A percentile compares a stretch with the other conserved stretches of the same genome.
Evolutionary conservation across 768 basidiomycete genomes (phyloP).

Genomic region (Lactarius deliciosus): DNA sequence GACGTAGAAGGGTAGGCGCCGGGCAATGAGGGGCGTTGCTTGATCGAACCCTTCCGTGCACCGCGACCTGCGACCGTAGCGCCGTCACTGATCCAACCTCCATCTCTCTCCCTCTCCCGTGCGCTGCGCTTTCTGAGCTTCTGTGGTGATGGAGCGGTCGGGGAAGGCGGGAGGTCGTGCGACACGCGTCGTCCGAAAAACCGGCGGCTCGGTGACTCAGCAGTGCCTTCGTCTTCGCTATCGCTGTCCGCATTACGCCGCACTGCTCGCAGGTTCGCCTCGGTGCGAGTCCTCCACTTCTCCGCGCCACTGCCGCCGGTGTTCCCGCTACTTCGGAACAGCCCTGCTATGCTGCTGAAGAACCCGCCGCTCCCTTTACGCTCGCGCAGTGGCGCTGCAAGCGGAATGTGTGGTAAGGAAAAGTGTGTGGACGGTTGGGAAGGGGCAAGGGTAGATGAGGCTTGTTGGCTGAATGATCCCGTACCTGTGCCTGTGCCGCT

Average conservation of each 20-base stretch:
- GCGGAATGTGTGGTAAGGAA: background rate
- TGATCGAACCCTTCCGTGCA: constrained; percentile 18
- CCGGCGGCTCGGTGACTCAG: constrained; percentile 17
- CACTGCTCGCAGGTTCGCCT: constrained; percentile 35
- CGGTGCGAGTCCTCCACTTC: constrained; percentile 42
- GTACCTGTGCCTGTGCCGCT: constrained; percentile 27
- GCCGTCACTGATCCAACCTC: constrained; percentile 30
- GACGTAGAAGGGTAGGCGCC: background rate
- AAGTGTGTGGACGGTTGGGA: background rate
- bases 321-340: constrained; percentile 21
- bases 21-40: background rate
- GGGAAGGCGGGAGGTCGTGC: constrained; percentile 11
- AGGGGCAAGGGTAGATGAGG: constrained; percentile 16
- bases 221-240: constrained; percentile 32
- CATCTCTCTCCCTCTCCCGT: constrained; percentile 17
- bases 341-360: constrained; percentile 26
- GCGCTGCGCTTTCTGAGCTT: constrained; percentile 15
- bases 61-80: constrained; percentile 23
- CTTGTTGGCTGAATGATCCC: constrained; percentile 25
- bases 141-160: background rate
- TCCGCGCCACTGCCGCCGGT: background rate
- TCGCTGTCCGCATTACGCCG: constrained; percentile 33
- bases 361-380: constrained; percentile 25
- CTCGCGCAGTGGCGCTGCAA: constrained; percentile 8
- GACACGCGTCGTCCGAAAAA: constrained; percentile 19